phyloP scores from a whole-genome alignment of 139 green algal genomes.

The Haematococcus sp. region DNA sequence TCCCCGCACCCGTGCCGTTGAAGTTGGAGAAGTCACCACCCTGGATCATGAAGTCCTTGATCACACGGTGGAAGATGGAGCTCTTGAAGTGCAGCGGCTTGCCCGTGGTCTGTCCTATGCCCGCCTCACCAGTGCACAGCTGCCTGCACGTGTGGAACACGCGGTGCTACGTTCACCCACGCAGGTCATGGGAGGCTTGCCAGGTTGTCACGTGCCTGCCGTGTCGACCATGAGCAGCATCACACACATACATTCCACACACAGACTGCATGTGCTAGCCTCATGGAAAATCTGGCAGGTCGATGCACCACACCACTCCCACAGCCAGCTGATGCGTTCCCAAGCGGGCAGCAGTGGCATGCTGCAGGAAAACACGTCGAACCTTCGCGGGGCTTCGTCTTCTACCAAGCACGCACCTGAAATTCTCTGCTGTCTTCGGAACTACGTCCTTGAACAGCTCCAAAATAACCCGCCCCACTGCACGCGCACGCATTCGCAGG shows the following conservation, averaged over 20 bases:
- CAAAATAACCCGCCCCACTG: slow-evolving; percentile 33
- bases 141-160: background rate
- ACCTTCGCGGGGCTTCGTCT: background rate
- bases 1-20: slow-evolving; percentile 23
- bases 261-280: too few relatives aligned
- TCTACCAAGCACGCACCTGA: slow-evolving; percentile 18
- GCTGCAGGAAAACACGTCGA: too few relatives aligned
- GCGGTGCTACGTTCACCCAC: too few relatives aligned
- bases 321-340: too few relatives aligned
- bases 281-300: too few relatives aligned
- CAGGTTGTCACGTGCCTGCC: too few relatives aligned
- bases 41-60: slow-evolving; percentile 24
- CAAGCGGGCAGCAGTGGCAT: too few relatives aligned
- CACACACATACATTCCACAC: too few relatives aligned
- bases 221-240: too few relatives aligned
- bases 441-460: slow-evolving; percentile 36
- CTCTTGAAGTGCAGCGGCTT: slow-evolving; percentile 68
- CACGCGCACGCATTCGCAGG: background rate
- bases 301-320: too few relatives aligned
- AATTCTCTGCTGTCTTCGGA: slow-evolving; percentile 60
- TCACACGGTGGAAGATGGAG: slow-evolving; percentile 53
- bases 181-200: too few relatives aligned
- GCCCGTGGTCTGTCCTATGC: slow-evolving; percentile 41
- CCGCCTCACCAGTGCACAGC: slow-evolving; percentile 60
- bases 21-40: slow-evolving; percentile 14